phyloP scores from a whole-genome alignment of 1,284 basidiomycete genomes.

The Ganoderma multipileum region DNA sequence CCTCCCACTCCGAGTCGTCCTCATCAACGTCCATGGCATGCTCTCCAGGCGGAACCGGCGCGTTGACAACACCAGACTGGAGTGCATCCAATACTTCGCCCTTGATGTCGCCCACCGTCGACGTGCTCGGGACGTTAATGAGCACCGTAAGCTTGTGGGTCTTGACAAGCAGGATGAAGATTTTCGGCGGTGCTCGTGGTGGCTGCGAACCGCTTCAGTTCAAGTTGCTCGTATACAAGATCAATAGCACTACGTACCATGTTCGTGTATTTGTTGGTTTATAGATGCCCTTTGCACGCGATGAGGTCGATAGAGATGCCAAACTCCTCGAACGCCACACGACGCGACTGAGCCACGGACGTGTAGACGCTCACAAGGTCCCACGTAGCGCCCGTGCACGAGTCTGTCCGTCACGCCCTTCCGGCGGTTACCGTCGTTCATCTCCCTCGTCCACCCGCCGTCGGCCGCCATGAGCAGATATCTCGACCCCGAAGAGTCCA shows the following conservation, averaged over 20 bases:
- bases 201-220: constrained; percentile 31
- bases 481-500: constrained; percentile 48
- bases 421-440: constrained; percentile 31
- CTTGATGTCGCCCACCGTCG: constrained; percentile 65
- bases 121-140: constrained; percentile 58
- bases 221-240: too few species aligned
- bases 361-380: constrained; percentile 13
- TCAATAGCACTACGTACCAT: neutral
- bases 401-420: constrained; percentile 24
- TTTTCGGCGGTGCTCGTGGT: constrained; percentile 53
- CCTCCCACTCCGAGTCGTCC: constrained; percentile 29
- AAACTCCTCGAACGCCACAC: constrained; percentile 17
- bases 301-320: neutral
- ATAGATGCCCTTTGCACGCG: neutral
- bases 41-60: constrained; percentile 31
- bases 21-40: constrained; percentile 39
- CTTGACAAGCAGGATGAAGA: constrained; percentile 70
- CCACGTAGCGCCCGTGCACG: constrained; percentile 15
- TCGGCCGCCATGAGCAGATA: constrained; percentile 58
- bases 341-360: constrained; percentile 5
- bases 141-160: constrained; percentile 74
- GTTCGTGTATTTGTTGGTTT: neutral
- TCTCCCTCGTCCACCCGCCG: constrained; percentile 16
- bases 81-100: constrained; percentile 68
- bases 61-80: constrained; percentile 47